Conservation (phyloP, 768 basidiomycete species). For the Auriscalpium vulgare region DNA sequence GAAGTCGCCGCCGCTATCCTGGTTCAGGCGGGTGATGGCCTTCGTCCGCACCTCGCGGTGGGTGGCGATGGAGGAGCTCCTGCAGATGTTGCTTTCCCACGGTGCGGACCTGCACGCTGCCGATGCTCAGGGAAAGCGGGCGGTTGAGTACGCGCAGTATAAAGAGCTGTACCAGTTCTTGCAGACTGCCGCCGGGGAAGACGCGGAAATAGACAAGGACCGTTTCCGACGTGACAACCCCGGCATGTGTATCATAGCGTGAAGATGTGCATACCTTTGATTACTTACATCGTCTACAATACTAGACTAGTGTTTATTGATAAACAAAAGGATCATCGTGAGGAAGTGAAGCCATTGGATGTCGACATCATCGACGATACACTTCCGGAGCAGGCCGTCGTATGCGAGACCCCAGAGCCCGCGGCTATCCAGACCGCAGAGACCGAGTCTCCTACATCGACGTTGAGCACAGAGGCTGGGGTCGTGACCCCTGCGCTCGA, state of each 20-base stretch:
- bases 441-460: background rate
- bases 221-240: no score
- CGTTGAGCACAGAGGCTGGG: background rate
- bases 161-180: no score
- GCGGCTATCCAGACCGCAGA: background rate
- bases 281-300: no score
- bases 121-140: background rate
- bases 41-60: background rate
- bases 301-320: no score
- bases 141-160: no score
- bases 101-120: background rate
- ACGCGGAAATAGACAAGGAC: no score
- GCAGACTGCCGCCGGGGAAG: no score
- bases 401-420: background rate
- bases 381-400: no score
- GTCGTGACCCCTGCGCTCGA: background rate
- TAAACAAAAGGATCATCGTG: background rate
- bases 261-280: no score
- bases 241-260: no score
- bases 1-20: background rate
- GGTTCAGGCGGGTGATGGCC: background rate
- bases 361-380: background rate
- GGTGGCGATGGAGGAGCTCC: background rate
- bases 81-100: background rate
- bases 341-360: background rate